Evolutionary conservation across 345 rosid genomes (phyloP), one percentile per base, ranked within the genome.

Genomic region (Cochlearia excelsa): DNA sequence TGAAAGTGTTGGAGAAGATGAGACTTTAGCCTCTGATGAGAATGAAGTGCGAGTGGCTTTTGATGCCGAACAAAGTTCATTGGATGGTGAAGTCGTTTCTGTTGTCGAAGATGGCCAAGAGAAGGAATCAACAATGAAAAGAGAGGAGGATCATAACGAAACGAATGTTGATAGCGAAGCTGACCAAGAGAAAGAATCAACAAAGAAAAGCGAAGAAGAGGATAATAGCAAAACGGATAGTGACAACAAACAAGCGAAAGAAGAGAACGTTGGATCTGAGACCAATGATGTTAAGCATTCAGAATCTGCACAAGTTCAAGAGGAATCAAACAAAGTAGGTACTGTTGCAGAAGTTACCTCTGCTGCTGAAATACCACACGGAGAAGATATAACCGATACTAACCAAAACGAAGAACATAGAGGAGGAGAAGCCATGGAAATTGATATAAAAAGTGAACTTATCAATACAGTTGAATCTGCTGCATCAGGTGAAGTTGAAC

Each of bases 401-500:
- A 49, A 57, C 50, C 74, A 71, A 39, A 67, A 51, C 41, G 74
- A 70, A 45, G 64, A 62, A 49, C 52, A 39, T 4, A 16, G 23
- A 16, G 23, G 23, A 16, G 71, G 67, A 46, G 76, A 69, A 72
- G 85, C 81, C 71, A 83, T 77, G 87, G 80, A 80, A 58, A 67
- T 77, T 64, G 82, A 78, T 69, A 52, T 57, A 45, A 40, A 34
- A 39, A 44, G 0, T 7, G 47, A 7, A 9, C 49, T 66, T 54
- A 26, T 41, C 3, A 63, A 46, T 49, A 51, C n/a, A 30, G 23
- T 16, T 16, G 23, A 16, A 16, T 16, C 23, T 60, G 62, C 68
- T 66, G 51, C 59, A 44, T 5, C 66, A 68, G 72, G 78, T 77
- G 74, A 71, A 67, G 69, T 70, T 70, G 75, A 51, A 49, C 66